Percentiles rank a stretch among this genome's conserved stretches.
Evolutionary conservation across 768 basidiomycete species (phyloP).

Genomic region (Udeniomyces megalosporus): DNA sequence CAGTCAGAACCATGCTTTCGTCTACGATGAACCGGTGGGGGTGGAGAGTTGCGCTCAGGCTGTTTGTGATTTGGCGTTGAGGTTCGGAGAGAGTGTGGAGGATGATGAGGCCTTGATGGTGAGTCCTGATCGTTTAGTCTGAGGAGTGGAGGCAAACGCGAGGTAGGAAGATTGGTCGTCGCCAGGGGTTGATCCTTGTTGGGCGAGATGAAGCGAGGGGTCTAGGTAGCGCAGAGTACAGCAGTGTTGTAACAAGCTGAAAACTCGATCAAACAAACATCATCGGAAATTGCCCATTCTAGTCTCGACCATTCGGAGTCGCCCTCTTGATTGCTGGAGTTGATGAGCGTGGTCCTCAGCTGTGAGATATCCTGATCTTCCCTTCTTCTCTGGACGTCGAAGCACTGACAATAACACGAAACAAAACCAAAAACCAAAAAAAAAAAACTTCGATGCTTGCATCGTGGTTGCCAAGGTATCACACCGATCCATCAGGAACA

Average conservation of each 20-base stretch:
- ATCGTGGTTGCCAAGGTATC: too few relatives aligned
- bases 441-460: too few relatives aligned
- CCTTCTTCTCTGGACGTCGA: neutral
- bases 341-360: constrained; percentile 86
- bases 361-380: constrained; percentile 41
- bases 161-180: neutral
- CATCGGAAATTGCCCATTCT: too few relatives aligned
- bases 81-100: constrained; percentile 97
- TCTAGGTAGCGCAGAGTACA: too few relatives aligned
- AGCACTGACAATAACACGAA: too few relatives aligned
- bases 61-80: constrained; percentile 86
- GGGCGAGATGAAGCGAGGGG: too few relatives aligned
- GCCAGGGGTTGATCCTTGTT: neutral
- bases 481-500: constrained; percentile 96
- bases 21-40: constrained; percentile 89
- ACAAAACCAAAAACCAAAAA: too few relatives aligned
- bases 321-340: constrained; percentile 93
- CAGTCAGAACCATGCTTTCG: constrained; percentile 85
- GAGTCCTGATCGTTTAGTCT: constrained; percentile 17
- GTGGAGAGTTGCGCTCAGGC: constrained; percentile 97
- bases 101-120: constrained; percentile 97
- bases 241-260: too few relatives aligned
- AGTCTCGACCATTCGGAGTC: constrained; percentile 93
- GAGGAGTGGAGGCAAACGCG: neutral
- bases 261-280: too few relatives aligned